Conservation (phyloP, 2,329 filamentous ascomycete species). For the Ampelomyces quisqualis region DNA sequence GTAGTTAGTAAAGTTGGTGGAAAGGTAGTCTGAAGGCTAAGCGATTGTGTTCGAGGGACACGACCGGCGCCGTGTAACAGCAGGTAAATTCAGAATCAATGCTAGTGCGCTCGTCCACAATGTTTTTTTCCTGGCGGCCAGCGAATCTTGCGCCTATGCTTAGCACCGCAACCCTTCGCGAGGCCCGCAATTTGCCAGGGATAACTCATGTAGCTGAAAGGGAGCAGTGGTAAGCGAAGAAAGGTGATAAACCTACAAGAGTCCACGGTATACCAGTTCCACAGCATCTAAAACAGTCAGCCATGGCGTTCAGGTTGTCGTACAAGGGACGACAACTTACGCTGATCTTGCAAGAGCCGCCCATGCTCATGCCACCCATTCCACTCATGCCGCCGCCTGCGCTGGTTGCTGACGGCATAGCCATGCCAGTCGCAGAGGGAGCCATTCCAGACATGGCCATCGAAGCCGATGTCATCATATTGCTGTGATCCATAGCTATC, state of each 20-base stretch:
- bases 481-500: slow-evolving; percentile 13
- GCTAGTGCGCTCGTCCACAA: too few species aligned
- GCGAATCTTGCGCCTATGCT: too few species aligned
- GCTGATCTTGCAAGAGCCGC: slow-evolving; percentile 36
- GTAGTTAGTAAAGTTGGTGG: slow-evolving; percentile 1
- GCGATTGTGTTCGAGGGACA: too few species aligned
- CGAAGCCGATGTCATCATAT: slow-evolving; percentile 12
- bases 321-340: slow-evolving; percentile 12
- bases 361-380: slow-evolving; percentile 28
- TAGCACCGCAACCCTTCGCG: too few species aligned
- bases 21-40: too few species aligned
- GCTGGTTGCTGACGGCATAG: slow-evolving; percentile 20
- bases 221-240: neutral
- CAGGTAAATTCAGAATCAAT: too few species aligned
- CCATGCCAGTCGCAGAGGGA: slow-evolving; percentile 21
- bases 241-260: slow-evolving; percentile 48
- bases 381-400: slow-evolving; percentile 10
- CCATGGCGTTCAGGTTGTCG: too few species aligned
- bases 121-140: too few species aligned
- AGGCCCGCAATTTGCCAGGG: neutral
- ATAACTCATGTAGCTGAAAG: neutral
- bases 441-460: slow-evolving; percentile 18
- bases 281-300: slow-evolving; percentile 59
- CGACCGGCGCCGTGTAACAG: too few species aligned
- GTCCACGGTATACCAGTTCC: slow-evolving; percentile 76